Base-by-base conservation (phyloP, 2,329 filamentous ascomycete species). In the Beauveria scarabaeidicola region DNA sequence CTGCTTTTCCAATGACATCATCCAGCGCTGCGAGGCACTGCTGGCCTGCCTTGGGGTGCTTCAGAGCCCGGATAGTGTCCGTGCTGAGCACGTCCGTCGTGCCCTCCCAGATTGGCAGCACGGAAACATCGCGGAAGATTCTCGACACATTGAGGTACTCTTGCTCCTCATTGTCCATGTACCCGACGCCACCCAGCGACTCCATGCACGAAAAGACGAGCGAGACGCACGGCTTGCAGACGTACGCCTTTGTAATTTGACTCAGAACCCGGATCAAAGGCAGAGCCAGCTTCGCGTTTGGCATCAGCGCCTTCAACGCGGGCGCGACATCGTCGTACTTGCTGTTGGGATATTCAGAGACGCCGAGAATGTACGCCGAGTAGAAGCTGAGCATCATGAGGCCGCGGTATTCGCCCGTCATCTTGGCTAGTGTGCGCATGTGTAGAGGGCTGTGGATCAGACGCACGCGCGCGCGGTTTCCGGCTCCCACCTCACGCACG, bases 91-190 rank as follows among this genome's bases (percentile, higher is more conserved):
- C 85, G 65, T 89, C 86, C 0, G 86, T 89, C 0, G 88, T 90
- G 1, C 87, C 86, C 69, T 89, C 86, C 85, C 86, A 89, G 52
- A 90, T 89, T 15, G 81, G 78, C 54, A 83, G 73, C 3, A 89
- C 87, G 8, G 73, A 76, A 1, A 79, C 82, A 65, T 90, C 87
- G 8, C 88, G 80, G 65, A 84, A 84, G 1, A 90, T 74, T 7
- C 85, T 78, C 0, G 86, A 80, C 3, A 90, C 73, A 66, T 90
- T 91, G 60, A 89, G 74, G 41, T 83, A 79, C 53, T 85, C 83
- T 61, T 84, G 81, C 61, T 83, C 80, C 41, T 80, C 76, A 64
- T 87, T 87, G 66, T 85, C 77, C 25, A 86, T 77, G 64, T 88
- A 89, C 0, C 86, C 85, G 0, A 88, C 80, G 1, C 86, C 86